Percentiles rank a stretch among this genome's conserved stretches.
Evolutionary conservation across 176 grass and related monocot species (phyloP).

Genomic region (Pharus latifolius): DNA sequence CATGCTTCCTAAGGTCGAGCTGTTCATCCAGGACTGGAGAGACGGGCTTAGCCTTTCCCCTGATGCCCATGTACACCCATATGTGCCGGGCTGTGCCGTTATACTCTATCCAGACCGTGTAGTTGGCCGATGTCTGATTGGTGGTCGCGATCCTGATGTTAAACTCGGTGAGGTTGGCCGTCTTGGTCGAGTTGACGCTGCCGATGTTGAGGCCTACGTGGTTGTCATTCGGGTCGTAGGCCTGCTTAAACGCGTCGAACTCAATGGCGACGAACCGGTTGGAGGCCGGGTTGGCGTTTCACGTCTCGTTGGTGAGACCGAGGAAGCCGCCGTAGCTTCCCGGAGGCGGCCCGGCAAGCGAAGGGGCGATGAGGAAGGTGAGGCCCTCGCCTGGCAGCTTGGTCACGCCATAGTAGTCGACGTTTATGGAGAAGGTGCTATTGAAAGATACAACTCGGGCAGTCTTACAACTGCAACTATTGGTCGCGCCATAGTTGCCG

Average conservation of each 20-base stretch:
- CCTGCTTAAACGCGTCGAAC: slow-evolving; percentile 49
- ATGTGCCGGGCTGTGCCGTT: slow-evolving; percentile 22
- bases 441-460: slow-evolving; percentile 42
- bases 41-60: not conserved
- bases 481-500: not conserved
- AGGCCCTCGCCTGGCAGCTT: slow-evolving; percentile 22
- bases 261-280: slow-evolving; percentile 42
- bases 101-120: slow-evolving; percentile 56
- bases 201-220: slow-evolving; percentile 65
- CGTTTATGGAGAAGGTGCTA: slow-evolving; percentile 46
- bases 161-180: slow-evolving; percentile 15
- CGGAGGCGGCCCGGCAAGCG: not conserved
- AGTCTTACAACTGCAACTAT: too few relatives aligned
- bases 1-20: slow-evolving; percentile 38
- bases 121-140: not conserved
- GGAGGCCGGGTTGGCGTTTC: not conserved
- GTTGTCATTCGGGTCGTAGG: slow-evolving; percentile 36
- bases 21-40: not conserved
- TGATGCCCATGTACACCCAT: slow-evolving; percentile 2
- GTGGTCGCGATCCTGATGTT: slow-evolving; percentile 28
- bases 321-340: slow-evolving; percentile 39
- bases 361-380: slow-evolving; percentile 28
- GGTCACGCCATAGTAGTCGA: slow-evolving; percentile 5
- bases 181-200: slow-evolving; percentile 26
- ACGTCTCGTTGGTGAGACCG: slow-evolving; percentile 43